Base-by-base conservation (phyloP, 345 rosid species). In the Ceriops tagal region DNA sequence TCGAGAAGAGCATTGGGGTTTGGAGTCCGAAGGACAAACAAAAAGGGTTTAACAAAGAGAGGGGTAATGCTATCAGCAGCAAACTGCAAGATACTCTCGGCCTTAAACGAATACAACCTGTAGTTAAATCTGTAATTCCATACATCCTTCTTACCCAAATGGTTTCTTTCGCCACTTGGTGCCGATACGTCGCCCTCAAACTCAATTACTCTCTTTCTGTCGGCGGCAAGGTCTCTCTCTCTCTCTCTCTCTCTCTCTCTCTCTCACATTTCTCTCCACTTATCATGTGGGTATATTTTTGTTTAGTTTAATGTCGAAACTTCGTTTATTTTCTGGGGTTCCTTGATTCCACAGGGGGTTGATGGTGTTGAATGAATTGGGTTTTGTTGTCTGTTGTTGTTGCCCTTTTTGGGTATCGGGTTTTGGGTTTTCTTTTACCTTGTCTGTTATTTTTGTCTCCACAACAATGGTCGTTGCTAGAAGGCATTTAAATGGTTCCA, bases 131-230 rank as follows among this genome's bases (percentile, higher is more conserved):
- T 13, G 19, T 43, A 43, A 39, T 39, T 43, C 15, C 16, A 15
- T 43, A 15, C 3, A 13, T 43, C 19, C 19, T 3, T 43, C 13
- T 13, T 43, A 43, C 3, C 68, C 63, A 68, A 75, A 93, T 93
- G 98, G 87, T 82, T 77, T 85, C 93, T 70, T 70, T 84, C 51
- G 76, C 93, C 76, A 91, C 96, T 37, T 91, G 93, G 96, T 71
- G 75, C 60, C 86, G 97, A 58, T 91, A 93, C 84, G 9, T 88
- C 68, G 83, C 70, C 63, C 80, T 78, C 82, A 93, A 91, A 78
- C 75, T 89, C 59, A 89, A 93, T 39, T 91, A 91, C 80, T 88
- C 98, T 55, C 66, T 82, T 70, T 62, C 85, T 58, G 72, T 85
- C 62, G 73, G 83, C 75, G 77, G 73, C 81, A 89, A 88, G 97